Base-by-base conservation (phyloP, 805 yeast genomes). In the Gaillardinia entomophila region DNA sequence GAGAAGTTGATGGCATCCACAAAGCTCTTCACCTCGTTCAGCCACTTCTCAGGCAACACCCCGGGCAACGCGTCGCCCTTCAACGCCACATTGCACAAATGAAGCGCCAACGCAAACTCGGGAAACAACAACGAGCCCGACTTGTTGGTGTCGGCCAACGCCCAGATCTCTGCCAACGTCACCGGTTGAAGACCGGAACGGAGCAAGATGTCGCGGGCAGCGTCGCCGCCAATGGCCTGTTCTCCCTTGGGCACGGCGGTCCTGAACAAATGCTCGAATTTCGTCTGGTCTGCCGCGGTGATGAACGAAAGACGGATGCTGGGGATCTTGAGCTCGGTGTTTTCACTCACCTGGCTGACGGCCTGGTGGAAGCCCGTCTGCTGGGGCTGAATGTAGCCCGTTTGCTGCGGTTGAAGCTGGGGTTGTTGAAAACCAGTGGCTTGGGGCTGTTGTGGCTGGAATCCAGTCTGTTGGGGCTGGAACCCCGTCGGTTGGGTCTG, bases 91-190 rank as follows among this genome's bases (percentile, higher is more conserved):
- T 84, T 82, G 53, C 95, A 88, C 45, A 90, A 68, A 56, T 88
- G 90, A 68, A 90, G 77, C 12, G 96, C 88, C 43, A 90, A 67
- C 12, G 95, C 95, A 67, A 90, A 90, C 57, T 90, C 97, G 2
- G 97, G 97, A 53, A 89, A 90, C 46, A 90, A 61, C 39, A 90
- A 72, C 34, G 77, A 71, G 2, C 97, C 97, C 6, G 92, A 79
- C 48, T 77, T 82, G 46, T 79, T 83, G 2, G 95, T 81, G 51
- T 90, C 97, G n/a, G 95, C 75, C 36, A 90, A 65, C 16, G 82
- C 79, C 97, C 97, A 90, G 39, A 90, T 82, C 46, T 77, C 86
- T 3, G 90, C 90, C 45, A 90, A 68, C 27, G 80, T 76, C 16
- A 74, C 68, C 3, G 95, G 87, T 26, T 76, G 66, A 33, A 90